phyloP scores from a whole-genome alignment of 2,329 filamentous ascomycete species.

The Gremmenia infestans region DNA sequence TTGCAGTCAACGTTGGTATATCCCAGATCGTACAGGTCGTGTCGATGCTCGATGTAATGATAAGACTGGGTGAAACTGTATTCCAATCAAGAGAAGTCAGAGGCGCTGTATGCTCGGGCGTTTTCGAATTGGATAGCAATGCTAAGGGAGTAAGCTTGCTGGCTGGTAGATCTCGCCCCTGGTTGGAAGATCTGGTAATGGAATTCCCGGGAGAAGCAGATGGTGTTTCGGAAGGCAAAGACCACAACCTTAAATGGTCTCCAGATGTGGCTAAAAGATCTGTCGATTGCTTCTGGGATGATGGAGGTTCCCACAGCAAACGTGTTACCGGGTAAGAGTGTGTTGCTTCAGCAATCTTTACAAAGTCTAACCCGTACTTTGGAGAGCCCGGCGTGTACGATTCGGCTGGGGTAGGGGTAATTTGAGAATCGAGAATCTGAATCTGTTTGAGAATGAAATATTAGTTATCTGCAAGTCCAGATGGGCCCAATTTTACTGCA shows the following conservation, averaged over 20 bases:
- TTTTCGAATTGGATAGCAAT: conserved; percentile 94
- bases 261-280: conserved; percentile 93
- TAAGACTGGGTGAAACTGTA: conserved; percentile 89
- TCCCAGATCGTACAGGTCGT: conserved; percentile 99
- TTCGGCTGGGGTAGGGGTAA: conserved; percentile 64
- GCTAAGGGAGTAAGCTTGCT: conserved; percentile 88
- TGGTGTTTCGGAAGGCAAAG: conserved; percentile 66
- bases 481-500: background rate
- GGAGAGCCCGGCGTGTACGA: conserved; percentile 64
- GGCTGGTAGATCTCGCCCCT: conserved; percentile 52
- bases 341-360: conserved; percentile 90
- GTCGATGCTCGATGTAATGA: conserved; percentile 98
- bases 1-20: conserved; percentile 93
- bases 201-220: conserved; percentile 55
- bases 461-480: background rate
- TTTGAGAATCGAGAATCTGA: conserved; percentile 90
- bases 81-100: conserved; percentile 98
- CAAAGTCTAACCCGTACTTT: conserved; percentile 80
- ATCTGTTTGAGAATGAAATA: conserved; percentile 52
- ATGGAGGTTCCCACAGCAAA: conserved; percentile 92
- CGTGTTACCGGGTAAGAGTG: conserved; percentile 97
- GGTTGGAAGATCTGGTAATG: conserved; percentile 60
- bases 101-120: conserved; percentile 93
- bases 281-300: conserved; percentile 89
- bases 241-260: conserved; percentile 92